phyloP scores from a whole-genome alignment of 352 stramenopile genomes.

The Globisporangium uncinulatum region DNA sequence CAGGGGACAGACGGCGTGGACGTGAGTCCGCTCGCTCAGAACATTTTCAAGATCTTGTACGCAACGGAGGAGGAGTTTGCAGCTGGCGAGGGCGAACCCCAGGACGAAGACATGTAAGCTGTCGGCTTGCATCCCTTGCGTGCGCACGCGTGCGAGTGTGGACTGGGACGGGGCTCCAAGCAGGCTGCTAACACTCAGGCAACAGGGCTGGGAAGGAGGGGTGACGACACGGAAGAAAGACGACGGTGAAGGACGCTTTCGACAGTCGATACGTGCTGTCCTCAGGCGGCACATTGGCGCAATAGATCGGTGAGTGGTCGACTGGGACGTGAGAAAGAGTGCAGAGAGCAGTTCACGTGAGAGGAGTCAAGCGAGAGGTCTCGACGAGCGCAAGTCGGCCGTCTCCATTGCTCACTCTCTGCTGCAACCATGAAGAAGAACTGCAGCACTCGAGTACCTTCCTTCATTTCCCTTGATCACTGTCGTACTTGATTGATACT shows the following conservation, averaged over 20 bases:
- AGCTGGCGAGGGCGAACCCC: slow-evolving; percentile 34
- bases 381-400: neutral
- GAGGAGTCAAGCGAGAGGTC: neutral
- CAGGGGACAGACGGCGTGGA: slow-evolving; percentile 61
- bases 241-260: neutral
- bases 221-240: too few relatives aligned
- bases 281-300: neutral
- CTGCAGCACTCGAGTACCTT: too few relatives aligned
- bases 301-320: neutral
- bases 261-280: neutral
- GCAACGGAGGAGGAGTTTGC: slow-evolving; percentile 60
- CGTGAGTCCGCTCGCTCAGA: slow-evolving; percentile 48
- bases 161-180: too few relatives aligned
- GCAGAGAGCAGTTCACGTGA: too few relatives aligned
- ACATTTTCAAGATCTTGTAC: slow-evolving; percentile 86
- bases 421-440: too few relatives aligned
- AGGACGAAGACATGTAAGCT: slow-evolving; percentile 50
- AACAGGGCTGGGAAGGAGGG: neutral
- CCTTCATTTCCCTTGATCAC: too few relatives aligned
- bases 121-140: neutral
- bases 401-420: too few relatives aligned
- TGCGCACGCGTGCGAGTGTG: neutral
- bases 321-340: neutral
- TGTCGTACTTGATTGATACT: too few relatives aligned
- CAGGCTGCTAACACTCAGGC: neutral